phyloP scores from a whole-genome alignment of 257 asterid genomes.

The Cordia subcordata region DNA sequence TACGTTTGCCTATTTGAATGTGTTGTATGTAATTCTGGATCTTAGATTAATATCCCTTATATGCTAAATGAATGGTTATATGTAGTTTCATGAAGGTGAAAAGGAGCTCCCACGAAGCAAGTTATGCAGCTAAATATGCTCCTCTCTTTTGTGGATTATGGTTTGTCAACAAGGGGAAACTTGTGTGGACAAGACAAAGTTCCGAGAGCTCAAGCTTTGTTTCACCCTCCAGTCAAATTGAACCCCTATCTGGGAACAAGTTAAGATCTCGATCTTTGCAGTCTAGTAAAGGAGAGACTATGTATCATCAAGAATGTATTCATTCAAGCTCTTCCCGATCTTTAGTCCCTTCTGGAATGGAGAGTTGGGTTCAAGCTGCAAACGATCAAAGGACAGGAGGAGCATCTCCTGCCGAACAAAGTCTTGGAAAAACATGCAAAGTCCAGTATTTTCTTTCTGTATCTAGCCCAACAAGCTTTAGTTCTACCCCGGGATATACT shows the following conservation, averaged over 20 bases:
- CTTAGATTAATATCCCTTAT: no score
- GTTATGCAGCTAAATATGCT: conserved; percentile 50
- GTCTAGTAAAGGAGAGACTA: conserved; percentile 23
- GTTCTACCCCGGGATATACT: conserved; percentile 22
- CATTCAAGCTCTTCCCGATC: conserved; percentile 22
- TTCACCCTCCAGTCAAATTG: conserved; percentile 24
- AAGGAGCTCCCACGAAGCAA: conserved; percentile 60
- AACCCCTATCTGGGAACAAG: conserved; percentile 21
- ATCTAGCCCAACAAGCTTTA: conserved; percentile 24
- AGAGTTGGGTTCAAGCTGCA: conserved; percentile 18
- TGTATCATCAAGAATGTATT: conserved; percentile 15
- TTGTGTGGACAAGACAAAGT: conserved; percentile 60
- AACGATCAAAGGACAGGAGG: conserved; percentile 11
- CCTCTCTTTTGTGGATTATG: conserved; percentile 74
- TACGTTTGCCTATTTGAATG: no score
- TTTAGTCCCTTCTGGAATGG: conserved; percentile 21
- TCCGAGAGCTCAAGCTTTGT: conserved; percentile 27
- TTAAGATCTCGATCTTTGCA: conserved; percentile 32
- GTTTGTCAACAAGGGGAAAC: conserved; percentile 68
- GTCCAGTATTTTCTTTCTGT: conserved; percentile 13
- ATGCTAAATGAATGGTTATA: no score
- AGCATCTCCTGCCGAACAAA: conserved; percentile 12
- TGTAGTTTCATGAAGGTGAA: conserved; percentile 56
- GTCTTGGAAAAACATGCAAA: conserved; percentile 5
- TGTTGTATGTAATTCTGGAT: no score